phyloP scores from a whole-genome alignment of 768 basidiomycete genomes.

The Termitomyces sp. region DNA sequence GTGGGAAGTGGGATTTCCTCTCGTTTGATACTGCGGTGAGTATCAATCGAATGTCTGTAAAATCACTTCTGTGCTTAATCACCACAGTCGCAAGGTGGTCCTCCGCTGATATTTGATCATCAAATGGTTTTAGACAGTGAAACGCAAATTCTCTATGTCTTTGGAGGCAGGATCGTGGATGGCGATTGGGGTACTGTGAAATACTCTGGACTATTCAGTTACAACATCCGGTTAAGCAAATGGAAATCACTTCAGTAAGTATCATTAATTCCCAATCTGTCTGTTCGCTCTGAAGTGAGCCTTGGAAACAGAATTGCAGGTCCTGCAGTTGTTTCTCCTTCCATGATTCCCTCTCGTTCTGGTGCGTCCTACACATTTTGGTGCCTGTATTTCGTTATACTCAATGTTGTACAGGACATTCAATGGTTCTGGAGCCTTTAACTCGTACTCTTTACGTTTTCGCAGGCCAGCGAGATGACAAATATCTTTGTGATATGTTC shows the following conservation, averaged over 20 bases:
- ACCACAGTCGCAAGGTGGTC: slow-evolving; percentile 56
- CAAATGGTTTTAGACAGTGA: slow-evolving; percentile 77
- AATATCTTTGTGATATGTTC: slow-evolving; percentile 73
- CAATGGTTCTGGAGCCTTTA: slow-evolving; percentile 70
- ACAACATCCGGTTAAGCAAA: slow-evolving; percentile 56
- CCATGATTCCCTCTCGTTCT: slow-evolving; percentile 53
- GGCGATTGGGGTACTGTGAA: slow-evolving; percentile 54
- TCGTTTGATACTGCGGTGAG: slow-evolving; percentile 64
- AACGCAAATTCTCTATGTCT: slow-evolving; percentile 67
- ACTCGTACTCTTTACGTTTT: slow-evolving; percentile 63
- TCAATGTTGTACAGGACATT: slow-evolving; percentile 48
- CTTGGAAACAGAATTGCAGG: slow-evolving; percentile 20
- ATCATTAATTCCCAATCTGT: not conserved
- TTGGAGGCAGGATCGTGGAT: slow-evolving; percentile 70
- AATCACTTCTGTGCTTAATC: slow-evolving; percentile 1
- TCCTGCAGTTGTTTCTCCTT: slow-evolving; percentile 25
- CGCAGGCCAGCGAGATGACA: slow-evolving; percentile 65
- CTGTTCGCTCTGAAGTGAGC: not conserved
- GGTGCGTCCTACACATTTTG: slow-evolving; percentile 30
- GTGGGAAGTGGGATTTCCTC: slow-evolving; percentile 70
- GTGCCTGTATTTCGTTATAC: not conserved
- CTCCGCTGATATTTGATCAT: slow-evolving; percentile 73
- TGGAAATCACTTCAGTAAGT: slow-evolving; percentile 70
- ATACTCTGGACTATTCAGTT: slow-evolving; percentile 72
- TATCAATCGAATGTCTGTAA: not conserved